A percentile compares a stretch with the other conserved stretches of the same genome.
These are phyloP conservation scores for Ophiostoma quercus DNA, from an alignment of 2,329 filamentous ascomycete species.

Conservation along the genomic window DNA sequence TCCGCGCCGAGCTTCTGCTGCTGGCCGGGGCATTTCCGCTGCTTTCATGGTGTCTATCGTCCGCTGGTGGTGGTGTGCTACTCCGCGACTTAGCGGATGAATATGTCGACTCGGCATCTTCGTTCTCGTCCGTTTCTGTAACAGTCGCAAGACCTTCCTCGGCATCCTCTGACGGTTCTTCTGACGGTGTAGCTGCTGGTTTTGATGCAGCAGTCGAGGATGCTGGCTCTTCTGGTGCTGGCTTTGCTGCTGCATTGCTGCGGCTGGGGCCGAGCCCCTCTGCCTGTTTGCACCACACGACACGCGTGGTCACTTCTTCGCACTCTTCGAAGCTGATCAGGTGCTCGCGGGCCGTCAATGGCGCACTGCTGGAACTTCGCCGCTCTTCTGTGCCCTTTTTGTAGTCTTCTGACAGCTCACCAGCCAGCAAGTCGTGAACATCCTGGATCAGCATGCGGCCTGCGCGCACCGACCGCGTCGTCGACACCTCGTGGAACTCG, in stretches of 20 bases:
- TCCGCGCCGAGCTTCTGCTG: not conserved
- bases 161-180: conserved; percentile 27
- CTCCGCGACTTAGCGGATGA: conserved; percentile 14
- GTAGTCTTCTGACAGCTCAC: conserved; percentile 27
- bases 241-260: conserved; percentile 25
- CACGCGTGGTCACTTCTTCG: conserved; percentile 69
- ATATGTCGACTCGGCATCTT: conserved; percentile 14
- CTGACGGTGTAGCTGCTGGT: not conserved
- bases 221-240: not conserved
- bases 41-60: not conserved
- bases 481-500: conserved; percentile 78
- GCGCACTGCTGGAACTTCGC: conserved; percentile 22
- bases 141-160: conserved; percentile 44
- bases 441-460: conserved; percentile 66
- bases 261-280: conserved; percentile 26
- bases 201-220: not conserved
- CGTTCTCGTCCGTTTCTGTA: conserved; percentile 53
- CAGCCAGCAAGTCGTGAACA: conserved; percentile 60
- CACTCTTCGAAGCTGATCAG: conserved; percentile 68
- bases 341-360: conserved; percentile 16
- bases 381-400: conserved; percentile 24
- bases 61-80: conserved; percentile 32
- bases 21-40: not conserved
- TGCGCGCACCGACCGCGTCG: conserved; percentile 65
- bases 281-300: conserved; percentile 67